phyloP scores from a whole-genome alignment of 768 basidiomycete genomes.

The Panaeolus cyanescens region DNA sequence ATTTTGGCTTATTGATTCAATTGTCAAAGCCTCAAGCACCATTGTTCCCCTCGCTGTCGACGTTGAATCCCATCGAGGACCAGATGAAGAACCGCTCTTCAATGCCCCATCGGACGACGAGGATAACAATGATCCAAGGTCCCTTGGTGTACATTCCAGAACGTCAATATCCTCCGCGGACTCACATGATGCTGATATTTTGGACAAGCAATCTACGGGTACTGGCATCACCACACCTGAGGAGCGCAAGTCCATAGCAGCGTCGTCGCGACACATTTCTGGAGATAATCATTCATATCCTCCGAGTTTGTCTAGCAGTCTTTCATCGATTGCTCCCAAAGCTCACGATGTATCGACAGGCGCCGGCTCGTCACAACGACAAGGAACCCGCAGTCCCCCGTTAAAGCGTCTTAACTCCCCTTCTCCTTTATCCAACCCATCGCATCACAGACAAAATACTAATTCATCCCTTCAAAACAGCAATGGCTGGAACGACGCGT shows the following conservation, averaged over 20 bases:
- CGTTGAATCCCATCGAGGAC: slow-evolving; percentile 34
- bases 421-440: slow-evolving; percentile 32
- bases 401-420: slow-evolving; percentile 34
- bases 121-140: slow-evolving; percentile 43
- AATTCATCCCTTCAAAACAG: slow-evolving; percentile 15
- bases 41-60: slow-evolving; percentile 38
- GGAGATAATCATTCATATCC: slow-evolving; percentile 59
- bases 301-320: slow-evolving; percentile 50
- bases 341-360: slow-evolving; percentile 20
- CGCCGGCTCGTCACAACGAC: slow-evolving; percentile 31
- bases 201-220: slow-evolving; percentile 26
- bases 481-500: slow-evolving; percentile 3
- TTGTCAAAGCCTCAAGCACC: slow-evolving; percentile 70
- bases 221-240: slow-evolving; percentile 27
- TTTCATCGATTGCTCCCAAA: slow-evolving; percentile 36
- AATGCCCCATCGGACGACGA: slow-evolving; percentile 51
- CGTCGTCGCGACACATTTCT: slow-evolving; percentile 33
- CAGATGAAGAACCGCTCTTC: slow-evolving; percentile 68
- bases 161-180: slow-evolving; percentile 31
- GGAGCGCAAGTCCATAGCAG: slow-evolving; percentile 42
- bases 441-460: slow-evolving; percentile 33
- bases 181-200: slow-evolving; percentile 14
- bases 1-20: slow-evolving; percentile 95
- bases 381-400: slow-evolving; percentile 32
- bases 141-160: slow-evolving; percentile 34